These are phyloP conservation scores for Ogataea ramenticola DNA, from an alignment of 805 yeast species.

Conservation along the genomic window DNA sequence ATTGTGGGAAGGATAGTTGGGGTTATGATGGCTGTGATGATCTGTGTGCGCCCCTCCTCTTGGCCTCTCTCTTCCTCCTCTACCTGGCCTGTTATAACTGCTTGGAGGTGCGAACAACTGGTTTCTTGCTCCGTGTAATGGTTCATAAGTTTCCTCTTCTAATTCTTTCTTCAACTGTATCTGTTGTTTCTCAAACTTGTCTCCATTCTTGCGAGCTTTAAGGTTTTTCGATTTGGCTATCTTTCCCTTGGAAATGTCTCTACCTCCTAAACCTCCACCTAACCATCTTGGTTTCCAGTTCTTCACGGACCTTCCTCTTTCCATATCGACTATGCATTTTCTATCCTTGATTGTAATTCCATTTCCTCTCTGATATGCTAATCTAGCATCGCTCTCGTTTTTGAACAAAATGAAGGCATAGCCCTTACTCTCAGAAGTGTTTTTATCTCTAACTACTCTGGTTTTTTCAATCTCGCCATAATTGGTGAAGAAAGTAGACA, in stretches of 20 bases:
- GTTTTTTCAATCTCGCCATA: conserved; percentile 67
- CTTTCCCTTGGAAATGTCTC: conserved; percentile 5
- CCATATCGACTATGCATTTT: conserved; percentile 60
- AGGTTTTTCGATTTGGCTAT: background rate
- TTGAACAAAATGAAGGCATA: conserved; percentile 78
- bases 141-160: background rate
- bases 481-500: conserved; percentile 51
- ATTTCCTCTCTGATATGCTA: conserved; percentile 55
- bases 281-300: conserved; percentile 69
- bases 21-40: background rate
- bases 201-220: background rate
- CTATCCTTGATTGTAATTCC: conserved; percentile 45
- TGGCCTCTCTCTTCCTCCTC: background rate
- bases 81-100: conserved; percentile 2
- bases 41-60: background rate
- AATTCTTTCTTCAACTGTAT: background rate
- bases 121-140: conserved; percentile 4
- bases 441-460: conserved; percentile 49
- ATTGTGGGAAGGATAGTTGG: too few relatives aligned
- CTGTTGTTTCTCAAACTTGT: background rate
- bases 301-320: conserved; percentile 57
- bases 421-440: conserved; percentile 53
- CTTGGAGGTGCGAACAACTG: conserved; percentile 14
- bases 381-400: conserved; percentile 49
- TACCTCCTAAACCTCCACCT: conserved; percentile 93